phyloP scores from a whole-genome alignment of 306 rosid genomes.

The Nissolia schottii region DNA sequence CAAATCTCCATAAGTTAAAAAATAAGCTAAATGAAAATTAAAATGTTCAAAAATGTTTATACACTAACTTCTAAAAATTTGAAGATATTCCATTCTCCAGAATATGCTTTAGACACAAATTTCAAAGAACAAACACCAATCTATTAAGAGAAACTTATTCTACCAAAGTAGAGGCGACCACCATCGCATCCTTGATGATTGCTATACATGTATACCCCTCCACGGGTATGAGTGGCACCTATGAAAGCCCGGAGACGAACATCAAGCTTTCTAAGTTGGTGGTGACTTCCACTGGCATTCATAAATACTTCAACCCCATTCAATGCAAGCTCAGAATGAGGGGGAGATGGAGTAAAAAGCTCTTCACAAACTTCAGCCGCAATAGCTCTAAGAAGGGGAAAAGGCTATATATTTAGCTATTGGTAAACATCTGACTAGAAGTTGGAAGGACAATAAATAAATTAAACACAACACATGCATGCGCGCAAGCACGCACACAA shows the following conservation, averaged over 20 bases:
- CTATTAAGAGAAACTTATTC: background rate
- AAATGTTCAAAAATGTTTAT: background rate
- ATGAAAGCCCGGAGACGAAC: constrained; percentile 86
- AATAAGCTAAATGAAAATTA: constrained; percentile 21
- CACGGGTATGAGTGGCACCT: constrained; percentile 82
- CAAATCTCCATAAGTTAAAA: background rate
- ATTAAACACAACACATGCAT: background rate
- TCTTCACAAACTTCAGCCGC: constrained; percentile 98
- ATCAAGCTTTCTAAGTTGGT: constrained; percentile 94
- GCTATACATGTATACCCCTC: constrained; percentile 96
- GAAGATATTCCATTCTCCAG: background rate
- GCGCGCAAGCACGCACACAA: background rate
- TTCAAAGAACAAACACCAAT: background rate
- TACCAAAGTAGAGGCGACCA: constrained; percentile 95
- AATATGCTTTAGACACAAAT: background rate
- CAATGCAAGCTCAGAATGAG: constrained; percentile 88
- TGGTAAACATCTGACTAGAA: constrained; percentile 12
- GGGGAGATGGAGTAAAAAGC: constrained; percentile 71
- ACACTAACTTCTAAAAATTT: constrained; percentile 12
- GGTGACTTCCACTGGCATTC: constrained; percentile 99
- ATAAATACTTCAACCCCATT: constrained; percentile 96
- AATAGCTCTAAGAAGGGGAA: constrained; percentile 59
- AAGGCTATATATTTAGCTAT: constrained; percentile 21
- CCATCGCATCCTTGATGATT: constrained; percentile 98
- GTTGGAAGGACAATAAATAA: constrained; percentile 11